Evolutionary conservation across 1,284 basidiomycete genomes (phyloP), one percentile per base, ranked within the genome.

Genomic region (Veloboletus limbatus): DNA sequence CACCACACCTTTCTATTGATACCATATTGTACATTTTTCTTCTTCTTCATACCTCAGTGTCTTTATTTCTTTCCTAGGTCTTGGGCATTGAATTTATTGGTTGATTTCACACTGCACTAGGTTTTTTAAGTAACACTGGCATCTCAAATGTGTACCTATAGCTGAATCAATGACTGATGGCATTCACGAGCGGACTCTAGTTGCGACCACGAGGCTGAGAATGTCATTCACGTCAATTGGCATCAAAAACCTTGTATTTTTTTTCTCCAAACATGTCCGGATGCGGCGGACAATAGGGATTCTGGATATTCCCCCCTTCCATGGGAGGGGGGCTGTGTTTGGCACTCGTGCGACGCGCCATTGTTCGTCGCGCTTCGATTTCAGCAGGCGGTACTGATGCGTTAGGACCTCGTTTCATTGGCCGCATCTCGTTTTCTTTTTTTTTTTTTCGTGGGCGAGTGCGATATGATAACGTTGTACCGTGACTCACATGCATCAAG

Each of bases 81-180:
- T 22, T 30, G 28, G 9, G 49, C 16, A 43, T 32, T 35, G 25
- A 42, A 32, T 27, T n/a, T n/a, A n/a, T n/a, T n/a, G n/a, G n/a
- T n/a, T n/a, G n/a, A n/a, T n/a, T 51, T 25, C 37, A 33, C n/a
- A 3, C 32, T 6, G 39, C 51, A 47, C 44, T 53, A 47, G 18
- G 16, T 45, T 44, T 38, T 34, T 24, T 36, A 51, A 51, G 46
- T 45, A 45, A 48, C 44, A 17, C 49, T 50, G 44, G 55, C 45
- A 48, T 40, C 6, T 27, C 8, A n/a, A n/a, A n/a, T n/a, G n/a
- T n/a, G n/a, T n/a, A n/a, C n/a, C n/a, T n/a, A n/a, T n/a, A n/a
- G n/a, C n/a, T n/a, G n/a, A n/a, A n/a, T n/a, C n/a, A n/a, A n/a
- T n/a, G n/a, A n/a, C n/a, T n/a, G n/a, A n/a, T n/a, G n/a, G n/a